A percentile compares a stretch with the other conserved stretches of the same genome.
These are phyloP conservation scores for Gyrodon lividus DNA, from an alignment of 768 basidiomycete genomes.

Conservation along the genomic window DNA sequence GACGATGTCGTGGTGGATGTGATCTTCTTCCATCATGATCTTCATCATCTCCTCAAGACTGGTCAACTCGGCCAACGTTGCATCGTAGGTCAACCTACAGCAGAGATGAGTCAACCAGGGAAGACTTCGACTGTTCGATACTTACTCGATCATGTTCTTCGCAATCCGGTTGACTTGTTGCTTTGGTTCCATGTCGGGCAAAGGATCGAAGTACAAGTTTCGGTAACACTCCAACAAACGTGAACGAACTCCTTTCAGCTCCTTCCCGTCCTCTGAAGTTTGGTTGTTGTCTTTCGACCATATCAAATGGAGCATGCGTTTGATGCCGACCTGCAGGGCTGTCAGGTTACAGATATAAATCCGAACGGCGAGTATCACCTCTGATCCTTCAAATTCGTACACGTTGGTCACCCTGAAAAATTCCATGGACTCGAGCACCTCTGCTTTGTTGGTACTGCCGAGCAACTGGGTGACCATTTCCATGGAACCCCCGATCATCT, in stretches of 20 bases:
- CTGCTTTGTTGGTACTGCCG: slow-evolving; percentile 81
- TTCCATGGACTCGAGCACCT: slow-evolving; percentile 82
- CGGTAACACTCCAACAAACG: slow-evolving; percentile 88
- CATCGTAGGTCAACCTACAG: slow-evolving; percentile 80
- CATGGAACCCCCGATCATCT: slow-evolving; percentile 63
- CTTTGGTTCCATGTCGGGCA: slow-evolving; percentile 72
- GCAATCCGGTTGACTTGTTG: slow-evolving; percentile 89
- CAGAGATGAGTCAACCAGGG: background rate
- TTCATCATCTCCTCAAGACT: slow-evolving; percentile 96
- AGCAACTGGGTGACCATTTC: slow-evolving; percentile 73
- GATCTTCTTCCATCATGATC: slow-evolving; percentile 89
- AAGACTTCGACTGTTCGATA: background rate
- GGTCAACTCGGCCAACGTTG: slow-evolving; percentile 92
- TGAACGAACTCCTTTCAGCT: slow-evolving; percentile 85
- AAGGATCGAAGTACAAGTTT: slow-evolving; percentile 82
- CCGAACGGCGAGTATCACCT: slow-evolving; percentile 41
- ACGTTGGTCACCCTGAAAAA: slow-evolving; percentile 84
- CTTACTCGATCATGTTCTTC: slow-evolving; percentile 96
- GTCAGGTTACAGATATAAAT: slow-evolving; percentile 2
- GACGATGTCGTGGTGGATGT: slow-evolving; percentile 82
- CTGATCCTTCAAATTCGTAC: slow-evolving; percentile 77
- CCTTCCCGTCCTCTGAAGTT: slow-evolving; percentile 72
- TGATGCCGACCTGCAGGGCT: slow-evolving; percentile 69
- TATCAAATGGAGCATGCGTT: slow-evolving; percentile 95
- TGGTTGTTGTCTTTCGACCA: slow-evolving; percentile 93